Base-by-base conservation (phyloP, 768 basidiomycete species). In the Porpolomopsis calyptriformis region DNA sequence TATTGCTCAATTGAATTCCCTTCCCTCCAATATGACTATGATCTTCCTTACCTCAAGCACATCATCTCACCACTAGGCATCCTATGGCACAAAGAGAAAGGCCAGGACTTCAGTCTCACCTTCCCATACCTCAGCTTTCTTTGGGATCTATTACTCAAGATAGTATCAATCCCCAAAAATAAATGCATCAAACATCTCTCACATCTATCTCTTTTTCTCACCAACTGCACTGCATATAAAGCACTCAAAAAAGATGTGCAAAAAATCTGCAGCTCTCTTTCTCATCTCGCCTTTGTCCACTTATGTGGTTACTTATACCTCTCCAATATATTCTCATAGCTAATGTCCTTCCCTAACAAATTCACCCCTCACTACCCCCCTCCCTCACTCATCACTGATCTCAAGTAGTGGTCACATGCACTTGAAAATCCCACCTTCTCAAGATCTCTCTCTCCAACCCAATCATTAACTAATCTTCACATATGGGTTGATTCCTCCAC, bases 381-480 rank as follows among this genome's bases (percentile, higher is more conserved):
- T 2, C 27, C 14, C 4, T 56, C 54, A 1, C 40, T 65, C 7
- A 43, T 57, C 7, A 39, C 56, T 0, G 62, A 65, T 26, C 43
- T 70, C 0, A 5, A 29, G 2, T 69, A 65, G 67, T 71, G 69
- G 69, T 23, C 24, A 0, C 16, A 22, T 0, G 24, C 18, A 0
- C 51, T 65, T 0, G 18, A 33, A 0, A 10, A 25, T 10, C 37
- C 54, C 0, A 12, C 3, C 2, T n/a, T 34, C 2, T 37, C 20
- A 19, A 52, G 62, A 2, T 46, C 49, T 0, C 54, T 64, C 10
- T 9, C 10, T 3, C 16, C 29, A 3, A 16, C 36, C n/a, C 27
- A 16, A n/a, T 38, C 43, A n/a, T 6, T 22, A 3, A 22, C 45
- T 19, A 38, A 53, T 29, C 41, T 49, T 9, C 25, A 25, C n/a